These are phyloP conservation scores for Boletus rubroflammeus DNA, from an alignment of 768 basidiomycete species.

Conservation along the genomic window DNA sequence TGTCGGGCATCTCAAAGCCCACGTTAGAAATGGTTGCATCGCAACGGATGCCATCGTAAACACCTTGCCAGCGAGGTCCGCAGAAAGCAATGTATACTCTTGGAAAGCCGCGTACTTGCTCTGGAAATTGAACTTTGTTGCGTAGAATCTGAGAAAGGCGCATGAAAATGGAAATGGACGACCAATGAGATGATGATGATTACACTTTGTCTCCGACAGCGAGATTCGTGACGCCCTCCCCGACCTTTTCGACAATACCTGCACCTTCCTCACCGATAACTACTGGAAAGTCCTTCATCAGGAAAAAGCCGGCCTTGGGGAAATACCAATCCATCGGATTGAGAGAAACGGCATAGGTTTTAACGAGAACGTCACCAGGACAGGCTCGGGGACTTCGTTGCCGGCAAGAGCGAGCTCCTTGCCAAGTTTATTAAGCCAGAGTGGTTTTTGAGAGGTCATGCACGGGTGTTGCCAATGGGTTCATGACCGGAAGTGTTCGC, in stretches of 20 bases:
- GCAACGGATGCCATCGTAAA: neutral
- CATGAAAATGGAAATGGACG: neutral
- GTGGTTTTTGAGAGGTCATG: slow-evolving; percentile 6
- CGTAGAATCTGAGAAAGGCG: neutral
- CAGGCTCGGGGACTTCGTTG: slow-evolving; percentile 22
- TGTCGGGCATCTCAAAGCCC: neutral
- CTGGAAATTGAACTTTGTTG: neutral
- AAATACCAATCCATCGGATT: slow-evolving; percentile 40
- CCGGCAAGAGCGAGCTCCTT: neutral
- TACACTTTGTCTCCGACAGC: neutral
- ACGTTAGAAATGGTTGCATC: neutral
- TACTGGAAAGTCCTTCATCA: slow-evolving; percentile 35
- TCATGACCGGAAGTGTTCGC: too few relatives aligned
- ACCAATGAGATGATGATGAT: neutral
- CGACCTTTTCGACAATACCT: slow-evolving; percentile 35
- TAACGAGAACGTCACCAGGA: slow-evolving; percentile 40
- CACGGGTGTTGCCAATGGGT: too few relatives aligned
- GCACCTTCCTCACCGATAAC: slow-evolving; percentile 36
- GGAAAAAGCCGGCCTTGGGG: neutral
- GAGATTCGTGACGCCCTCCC: slow-evolving; percentile 13
- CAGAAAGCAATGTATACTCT: neutral
- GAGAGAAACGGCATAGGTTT: slow-evolving; percentile 36
- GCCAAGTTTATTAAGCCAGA: slow-evolving; percentile 2
- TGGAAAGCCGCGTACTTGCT: neutral
- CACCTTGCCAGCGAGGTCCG: neutral